Evolutionary conservation across 495 filamentous ascomycete species (phyloP).

Genomic region (Bacidia gigantensis): DNA sequence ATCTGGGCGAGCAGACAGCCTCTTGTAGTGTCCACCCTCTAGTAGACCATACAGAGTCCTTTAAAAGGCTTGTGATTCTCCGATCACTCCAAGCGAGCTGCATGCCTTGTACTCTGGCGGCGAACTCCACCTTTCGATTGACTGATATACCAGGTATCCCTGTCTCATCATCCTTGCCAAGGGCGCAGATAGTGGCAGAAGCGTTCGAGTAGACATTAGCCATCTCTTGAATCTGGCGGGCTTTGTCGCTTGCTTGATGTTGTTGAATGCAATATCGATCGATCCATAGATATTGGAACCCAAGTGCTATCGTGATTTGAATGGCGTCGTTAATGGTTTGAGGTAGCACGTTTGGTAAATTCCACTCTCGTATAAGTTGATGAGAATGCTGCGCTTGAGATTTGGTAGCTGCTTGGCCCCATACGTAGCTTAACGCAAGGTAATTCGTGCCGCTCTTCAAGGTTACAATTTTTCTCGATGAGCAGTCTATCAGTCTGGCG

Average conservation of each 20-base stretch:
- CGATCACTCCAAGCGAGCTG: neutral
- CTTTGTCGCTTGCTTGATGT: neutral
- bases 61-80: neutral
- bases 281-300: neutral
- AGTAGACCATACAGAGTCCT: neutral
- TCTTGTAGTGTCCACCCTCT: neutral
- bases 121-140: neutral
- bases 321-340: neutral
- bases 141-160: neutral
- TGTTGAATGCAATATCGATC: neutral
- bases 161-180: neutral
- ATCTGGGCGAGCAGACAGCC: neutral
- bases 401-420: neutral
- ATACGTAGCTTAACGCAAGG: neutral
- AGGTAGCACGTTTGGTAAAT: neutral
- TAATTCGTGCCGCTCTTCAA: neutral
- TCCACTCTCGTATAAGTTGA: neutral
- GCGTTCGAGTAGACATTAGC: neutral
- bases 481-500: neutral
- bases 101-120: neutral
- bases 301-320: neutral
- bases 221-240: neutral
- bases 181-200: neutral
- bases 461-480: neutral
- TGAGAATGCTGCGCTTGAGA: neutral